A percentile compares a stretch with the other conserved stretches of the same genome.
Evolutionary conservation across 106 monocot genomes (phyloP).

Genomic region (Allium fistulosum): DNA sequence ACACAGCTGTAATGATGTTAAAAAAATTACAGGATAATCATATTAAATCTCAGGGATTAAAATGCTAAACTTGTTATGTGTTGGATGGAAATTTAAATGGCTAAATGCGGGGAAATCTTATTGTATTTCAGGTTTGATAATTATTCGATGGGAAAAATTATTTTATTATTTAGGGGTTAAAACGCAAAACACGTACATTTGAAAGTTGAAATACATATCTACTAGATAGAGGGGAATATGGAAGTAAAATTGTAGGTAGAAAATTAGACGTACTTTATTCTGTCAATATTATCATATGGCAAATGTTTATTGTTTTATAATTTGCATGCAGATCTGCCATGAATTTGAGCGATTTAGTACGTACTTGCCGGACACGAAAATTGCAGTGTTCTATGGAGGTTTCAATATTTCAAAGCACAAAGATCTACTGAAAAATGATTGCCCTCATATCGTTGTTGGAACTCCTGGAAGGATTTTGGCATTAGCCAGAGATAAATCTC

Average conservation of each 20-base stretch:
- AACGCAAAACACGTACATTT: too few species aligned
- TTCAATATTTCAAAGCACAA: conserved; percentile 85
- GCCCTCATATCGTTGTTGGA: conserved; percentile 96
- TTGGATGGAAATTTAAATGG: too few species aligned
- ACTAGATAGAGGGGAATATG: too few species aligned
- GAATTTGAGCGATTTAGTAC: conserved; percentile 99
- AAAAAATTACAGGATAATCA: too few species aligned
- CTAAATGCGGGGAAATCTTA: neutral
- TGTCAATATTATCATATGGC: too few species aligned
- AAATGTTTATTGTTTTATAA: neutral
- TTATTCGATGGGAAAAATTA: neutral
- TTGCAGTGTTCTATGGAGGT: conserved; percentile 98
- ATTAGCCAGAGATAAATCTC: conserved; percentile 83
- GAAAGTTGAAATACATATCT: too few species aligned
- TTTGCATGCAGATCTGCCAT: conserved; percentile 74
- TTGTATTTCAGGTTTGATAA: neutral
- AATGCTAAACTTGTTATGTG: too few species aligned
- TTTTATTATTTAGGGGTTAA: too few species aligned
- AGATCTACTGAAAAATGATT: conserved; percentile 92
- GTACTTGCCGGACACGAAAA: conserved; percentile 75
- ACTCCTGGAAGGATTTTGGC: conserved; percentile 98
- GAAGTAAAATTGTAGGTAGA: too few species aligned
- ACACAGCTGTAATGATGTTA: too few species aligned
- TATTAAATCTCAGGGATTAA: too few species aligned
- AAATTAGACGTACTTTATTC: too few species aligned